Conservation (phyloP, 2,329 filamentous ascomycete genomes). For the Seiridium cupressi region DNA sequence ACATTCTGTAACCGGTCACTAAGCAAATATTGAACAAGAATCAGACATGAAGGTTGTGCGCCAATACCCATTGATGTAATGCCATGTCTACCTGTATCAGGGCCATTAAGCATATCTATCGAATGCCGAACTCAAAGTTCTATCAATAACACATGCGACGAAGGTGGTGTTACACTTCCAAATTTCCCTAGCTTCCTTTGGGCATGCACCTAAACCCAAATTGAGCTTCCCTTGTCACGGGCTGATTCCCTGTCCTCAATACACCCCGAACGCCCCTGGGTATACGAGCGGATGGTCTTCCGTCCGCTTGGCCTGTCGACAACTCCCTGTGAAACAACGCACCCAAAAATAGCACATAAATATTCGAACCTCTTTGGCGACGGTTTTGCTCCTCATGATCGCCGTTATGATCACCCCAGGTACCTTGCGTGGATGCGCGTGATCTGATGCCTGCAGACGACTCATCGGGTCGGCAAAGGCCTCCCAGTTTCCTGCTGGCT, state of each 20-base stretch:
- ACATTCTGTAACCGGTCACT: too few species aligned
- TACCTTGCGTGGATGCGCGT: neutral
- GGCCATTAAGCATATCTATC: neutral
- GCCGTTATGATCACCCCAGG: too few species aligned
- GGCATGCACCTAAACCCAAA: neutral
- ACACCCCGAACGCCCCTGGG: conserved; percentile 2
- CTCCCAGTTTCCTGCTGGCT: neutral
- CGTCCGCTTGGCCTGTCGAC: conserved; percentile 1
- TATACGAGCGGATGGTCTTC: conserved; percentile 1
- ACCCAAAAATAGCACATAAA: neutral
- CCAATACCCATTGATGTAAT: too few species aligned
- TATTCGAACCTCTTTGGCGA: neutral
- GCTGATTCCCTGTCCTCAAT: neutral
- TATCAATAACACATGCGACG: neutral
- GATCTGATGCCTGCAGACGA: neutral
- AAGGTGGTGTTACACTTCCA: neutral
- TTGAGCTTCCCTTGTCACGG: neutral
- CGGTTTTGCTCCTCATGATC: neutral
- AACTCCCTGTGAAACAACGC: neutral
- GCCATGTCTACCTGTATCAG: too few species aligned
- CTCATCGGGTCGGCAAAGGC: neutral
- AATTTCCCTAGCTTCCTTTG: neutral
- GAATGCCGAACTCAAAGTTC: neutral
- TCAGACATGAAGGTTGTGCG: too few species aligned
- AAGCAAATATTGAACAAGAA: too few species aligned